These are phyloP conservation scores for Lachnellula cervina DNA, from an alignment of 2,329 filamentous ascomycete genomes.

Conservation along the genomic window DNA sequence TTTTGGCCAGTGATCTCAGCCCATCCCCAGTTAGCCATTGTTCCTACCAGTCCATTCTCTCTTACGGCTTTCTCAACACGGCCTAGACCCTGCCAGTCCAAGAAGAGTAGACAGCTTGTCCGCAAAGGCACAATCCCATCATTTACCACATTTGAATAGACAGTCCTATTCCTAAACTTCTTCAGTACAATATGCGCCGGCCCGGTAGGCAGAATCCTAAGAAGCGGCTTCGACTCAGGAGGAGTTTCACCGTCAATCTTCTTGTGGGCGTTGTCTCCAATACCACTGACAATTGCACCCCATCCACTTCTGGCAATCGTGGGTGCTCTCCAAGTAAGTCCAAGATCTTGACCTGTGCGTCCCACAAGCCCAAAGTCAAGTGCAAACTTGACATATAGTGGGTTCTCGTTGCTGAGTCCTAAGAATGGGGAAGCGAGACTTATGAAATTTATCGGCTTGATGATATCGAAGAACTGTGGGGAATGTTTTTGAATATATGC, in stretches of 20 bases:
- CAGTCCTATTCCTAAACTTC: conserved; percentile 83
- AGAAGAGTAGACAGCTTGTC: conserved; percentile 91
- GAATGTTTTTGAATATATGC: conserved; percentile 97
- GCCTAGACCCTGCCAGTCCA: conserved; percentile 92
- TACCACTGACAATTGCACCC: conserved; percentile 79
- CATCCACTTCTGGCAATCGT: conserved; percentile 81
- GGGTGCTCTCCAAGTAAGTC: conserved; percentile 88
- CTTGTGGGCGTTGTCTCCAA: conserved; percentile 63
- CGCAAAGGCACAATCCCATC: conserved; percentile 93
- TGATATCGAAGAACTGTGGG: conserved; percentile 80
- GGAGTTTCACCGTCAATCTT: conserved; percentile 56
- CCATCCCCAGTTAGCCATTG: conserved; percentile 91
- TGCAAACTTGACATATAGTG: conserved; percentile 93
- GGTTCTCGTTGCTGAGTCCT: conserved; percentile 94
- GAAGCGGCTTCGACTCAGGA: conserved; percentile 79
- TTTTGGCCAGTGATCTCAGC: conserved; percentile 80
- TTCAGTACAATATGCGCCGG: conserved; percentile 82
- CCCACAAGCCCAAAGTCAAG: conserved; percentile 94
- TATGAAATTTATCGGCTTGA: conserved; percentile 87
- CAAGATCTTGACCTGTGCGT: conserved; percentile 91
- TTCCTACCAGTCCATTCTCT: conserved; percentile 88
- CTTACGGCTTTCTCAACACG: conserved; percentile 90
- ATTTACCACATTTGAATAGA: conserved; percentile 97
- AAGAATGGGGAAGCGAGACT: conserved; percentile 82
- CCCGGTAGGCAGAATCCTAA: conserved; percentile 85